Conservation (phyloP, 371 early-diverging fungal species). For the Rhizomucor miehei region DNA sequence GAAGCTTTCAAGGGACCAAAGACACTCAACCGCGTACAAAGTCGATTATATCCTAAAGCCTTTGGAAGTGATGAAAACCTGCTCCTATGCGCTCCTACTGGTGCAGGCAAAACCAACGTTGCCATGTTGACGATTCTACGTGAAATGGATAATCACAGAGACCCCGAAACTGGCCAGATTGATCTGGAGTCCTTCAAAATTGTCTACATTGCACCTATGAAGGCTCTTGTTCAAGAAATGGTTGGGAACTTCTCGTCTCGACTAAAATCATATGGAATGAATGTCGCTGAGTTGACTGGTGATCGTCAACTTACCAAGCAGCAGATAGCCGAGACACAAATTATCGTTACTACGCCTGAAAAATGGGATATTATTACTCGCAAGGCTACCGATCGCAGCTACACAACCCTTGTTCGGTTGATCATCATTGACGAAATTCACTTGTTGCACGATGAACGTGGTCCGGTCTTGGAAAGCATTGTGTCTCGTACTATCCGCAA, state of each 20-base stretch:
- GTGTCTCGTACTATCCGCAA: conserved; percentile 91
- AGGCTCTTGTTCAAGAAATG: conserved; percentile 99
- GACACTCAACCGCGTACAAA: conserved; percentile 92
- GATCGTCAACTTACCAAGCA: conserved; percentile 95
- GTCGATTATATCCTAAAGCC: conserved; percentile 83
- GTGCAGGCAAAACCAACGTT: conserved; percentile 99
- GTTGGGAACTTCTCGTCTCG: conserved; percentile 86
- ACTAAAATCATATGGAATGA: conserved; percentile 77
- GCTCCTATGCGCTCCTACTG: conserved; percentile 99
- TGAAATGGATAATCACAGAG: conserved; percentile 76
- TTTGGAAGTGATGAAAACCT: conserved; percentile 91
- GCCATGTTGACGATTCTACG: conserved; percentile 95
- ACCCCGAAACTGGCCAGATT: conserved; percentile 73
- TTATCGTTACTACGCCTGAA: conserved; percentile 99
- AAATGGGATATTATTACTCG: conserved; percentile 99
- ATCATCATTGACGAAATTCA: conserved; percentile 99
- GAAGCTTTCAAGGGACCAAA: conserved; percentile 73
- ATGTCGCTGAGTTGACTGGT: conserved; percentile 97
- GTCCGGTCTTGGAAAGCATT: conserved; percentile 97
- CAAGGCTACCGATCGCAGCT: conserved; percentile 91
- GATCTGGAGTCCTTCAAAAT: conserved; percentile 90
- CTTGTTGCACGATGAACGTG: conserved; percentile 98
- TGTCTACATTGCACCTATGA: conserved; percentile 99
- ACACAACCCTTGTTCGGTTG: conserved; percentile 88
- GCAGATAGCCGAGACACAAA: conserved; percentile 92